Evolutionary conservation across 2,329 filamentous ascomycete genomes (phyloP), one percentile per base, ranked within the genome.

Genomic region (Calonectria montana): DNA sequence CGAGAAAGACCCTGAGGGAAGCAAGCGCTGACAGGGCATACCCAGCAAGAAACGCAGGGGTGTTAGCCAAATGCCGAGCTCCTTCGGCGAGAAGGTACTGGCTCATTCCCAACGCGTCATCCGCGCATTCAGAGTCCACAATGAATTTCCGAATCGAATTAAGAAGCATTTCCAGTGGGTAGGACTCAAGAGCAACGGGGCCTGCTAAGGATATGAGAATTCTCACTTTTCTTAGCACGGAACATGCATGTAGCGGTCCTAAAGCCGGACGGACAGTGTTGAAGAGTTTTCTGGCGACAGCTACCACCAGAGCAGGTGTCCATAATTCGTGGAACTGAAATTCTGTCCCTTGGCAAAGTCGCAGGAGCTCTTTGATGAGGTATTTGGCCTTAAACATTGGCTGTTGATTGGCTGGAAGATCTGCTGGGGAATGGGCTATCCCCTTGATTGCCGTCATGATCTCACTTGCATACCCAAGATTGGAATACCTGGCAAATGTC

Each of bases 81-180:
- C 96, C 95, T 64, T 89, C 88, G 7, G 90, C 86, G 16, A 98
- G 87, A 1, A 99, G 88, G 82, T 97, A 98, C 81, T 95, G 93
- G 71, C 94, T 91, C 39, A 99, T 90, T 0, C 96, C 96, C 53
- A 98, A 88, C 1, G 94, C 92, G 84, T 99, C 97, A 79, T 98
- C 94, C 12, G 96, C 94, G 82, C 96, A 98, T 79, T 97, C 93
- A 0, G 92, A 89, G 76, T 98, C 93, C 1, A 93, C 92, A 7
- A 98, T 86, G 75, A 95, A 97, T 0, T 92, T 91, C 12, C 93
- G 89, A 23, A 98, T 87, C 1, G 94, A 93, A 78, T 95, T 94
- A 2, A 99, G 87, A 0, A 97, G 87, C 94, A 98, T 97, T 82
- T 99, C 94, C 16, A 98, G 82, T 13, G 95, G 94, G 80, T 98